A percentile compares a stretch with the other conserved stretches of the same genome.
These are phyloP conservation scores for Pelargonium nanum DNA, from an alignment of 345 rosid species.

Conservation along the genomic window DNA sequence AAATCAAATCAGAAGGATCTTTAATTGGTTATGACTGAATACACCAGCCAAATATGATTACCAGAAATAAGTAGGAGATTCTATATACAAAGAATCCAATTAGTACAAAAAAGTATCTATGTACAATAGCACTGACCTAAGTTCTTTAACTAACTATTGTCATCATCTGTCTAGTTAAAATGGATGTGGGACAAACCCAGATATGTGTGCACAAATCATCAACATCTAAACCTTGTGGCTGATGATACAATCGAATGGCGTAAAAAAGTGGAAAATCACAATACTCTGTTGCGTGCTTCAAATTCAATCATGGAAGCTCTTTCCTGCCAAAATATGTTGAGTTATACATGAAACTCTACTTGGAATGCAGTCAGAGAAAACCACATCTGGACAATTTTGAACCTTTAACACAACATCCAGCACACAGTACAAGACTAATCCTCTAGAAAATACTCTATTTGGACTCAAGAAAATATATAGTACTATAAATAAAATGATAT, in stretches of 20 bases:
- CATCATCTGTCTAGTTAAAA: conserved; percentile 1
- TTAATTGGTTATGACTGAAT: not conserved
- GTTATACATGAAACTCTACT: not conserved
- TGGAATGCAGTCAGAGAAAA: not conserved
- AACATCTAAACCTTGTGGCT: not conserved
- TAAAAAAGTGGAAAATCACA: conserved; percentile 19
- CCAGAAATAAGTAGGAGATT: not conserved
- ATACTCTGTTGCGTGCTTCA: conserved; percentile 39
- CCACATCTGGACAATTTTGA: too few species aligned
- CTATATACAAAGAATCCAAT: conserved; percentile 17
- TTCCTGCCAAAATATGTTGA: conserved; percentile 32
- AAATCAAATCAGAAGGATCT: not conserved
- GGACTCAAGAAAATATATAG: too few species aligned
- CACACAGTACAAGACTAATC: too few species aligned
- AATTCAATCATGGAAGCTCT: conserved; percentile 35
- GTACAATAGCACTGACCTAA: conserved; percentile 5
- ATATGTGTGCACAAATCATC: conserved; percentile 12
- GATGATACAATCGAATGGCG: not conserved
- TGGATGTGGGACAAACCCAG: not conserved
- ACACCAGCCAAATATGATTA: not conserved
- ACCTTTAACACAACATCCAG: too few species aligned
- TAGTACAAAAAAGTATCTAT: not conserved
- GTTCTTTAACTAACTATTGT: not conserved
- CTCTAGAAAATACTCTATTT: too few species aligned
- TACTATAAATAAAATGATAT: not conserved